phyloP scores from a whole-genome alignment of 306 rosid species.

The Quercus gilva region DNA sequence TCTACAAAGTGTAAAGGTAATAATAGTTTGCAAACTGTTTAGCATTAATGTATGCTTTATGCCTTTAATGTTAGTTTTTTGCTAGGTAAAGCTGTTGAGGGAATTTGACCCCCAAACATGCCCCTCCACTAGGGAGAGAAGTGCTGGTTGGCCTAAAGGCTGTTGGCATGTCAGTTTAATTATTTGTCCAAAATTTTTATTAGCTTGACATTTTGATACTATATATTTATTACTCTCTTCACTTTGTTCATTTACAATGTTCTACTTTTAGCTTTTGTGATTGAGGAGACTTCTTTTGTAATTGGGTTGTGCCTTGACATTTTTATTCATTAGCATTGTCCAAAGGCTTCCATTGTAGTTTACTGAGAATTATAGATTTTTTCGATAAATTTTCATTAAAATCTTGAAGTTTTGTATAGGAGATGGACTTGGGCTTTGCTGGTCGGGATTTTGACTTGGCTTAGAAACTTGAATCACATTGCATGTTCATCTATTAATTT shows the following conservation, averaged over 20 bases:
- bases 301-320: not conserved
- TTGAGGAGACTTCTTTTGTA: not conserved
- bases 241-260: not conserved
- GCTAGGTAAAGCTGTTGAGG: too few relatives aligned
- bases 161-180: too few relatives aligned
- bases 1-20: conserved; percentile 57
- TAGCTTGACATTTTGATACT: not conserved
- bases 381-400: too few relatives aligned
- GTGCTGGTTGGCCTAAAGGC: too few relatives aligned
- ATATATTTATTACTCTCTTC: not conserved
- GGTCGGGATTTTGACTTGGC: not conserved
- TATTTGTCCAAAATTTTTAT: not conserved
- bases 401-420: not conserved
- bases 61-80: too few relatives aligned
- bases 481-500: not conserved
- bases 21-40: not conserved
- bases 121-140: too few relatives aligned
- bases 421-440: not conserved
- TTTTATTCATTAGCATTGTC: too few relatives aligned
- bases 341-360: too few relatives aligned
- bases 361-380: too few relatives aligned
- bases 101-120: too few relatives aligned
- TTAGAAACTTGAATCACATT: not conserved
- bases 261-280: not conserved
- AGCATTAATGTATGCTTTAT: not conserved